Evolutionary conservation across 169 alveolate genomes (phyloP), one percentile per base, ranked within the genome.

Genomic region (Cytauxzoon felis): DNA sequence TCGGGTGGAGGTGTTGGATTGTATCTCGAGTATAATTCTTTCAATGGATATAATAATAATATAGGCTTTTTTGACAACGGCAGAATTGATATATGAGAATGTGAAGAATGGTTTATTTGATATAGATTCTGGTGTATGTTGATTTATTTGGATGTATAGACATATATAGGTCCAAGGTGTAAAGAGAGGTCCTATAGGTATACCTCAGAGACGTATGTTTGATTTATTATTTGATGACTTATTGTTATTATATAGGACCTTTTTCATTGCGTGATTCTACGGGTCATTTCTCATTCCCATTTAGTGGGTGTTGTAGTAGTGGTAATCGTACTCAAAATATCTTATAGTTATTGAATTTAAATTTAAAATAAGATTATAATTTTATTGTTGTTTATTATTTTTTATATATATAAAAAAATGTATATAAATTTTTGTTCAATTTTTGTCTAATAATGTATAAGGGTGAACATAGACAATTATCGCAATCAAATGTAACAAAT

Each of bases 61-160:
- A 16, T 54, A 71, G 53, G 84, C 84, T 18, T 73, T 73, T 27
- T 61, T 73, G 5, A 73, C 84, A 2, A 73, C 84, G 16, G 84
- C 84, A 13, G 32, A 67, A 11, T 19, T 73, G 69, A 73, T 73
- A 41, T 73, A 73, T 36, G 84, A 73, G 56, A 73, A 73, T 70
- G 84, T 73, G 18, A 62, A 21, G 63, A 67, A 68, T n/a, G 84
- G 84, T 26, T 38, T 73, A 62, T 73, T 73, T 40, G 84, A 73
- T 50, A 56, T 64, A 32, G 84, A 73, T 45, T 73, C 84, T 24
- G 84, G 84, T 53, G 84, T 73, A 54, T 59, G 26, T 58, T 58
- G 58, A 6, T 38, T 11, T 38, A 38, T 38, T 38, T 38, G 13
- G 45, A 13, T 38, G n/a, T 13, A 13, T 11, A 38, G 11, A 38